Percentiles rank a stretch among this genome's conserved stretches.
Conservation (phyloP, 2,329 filamentous ascomycete species). For the Colletotrichum tropicicola region DNA sequence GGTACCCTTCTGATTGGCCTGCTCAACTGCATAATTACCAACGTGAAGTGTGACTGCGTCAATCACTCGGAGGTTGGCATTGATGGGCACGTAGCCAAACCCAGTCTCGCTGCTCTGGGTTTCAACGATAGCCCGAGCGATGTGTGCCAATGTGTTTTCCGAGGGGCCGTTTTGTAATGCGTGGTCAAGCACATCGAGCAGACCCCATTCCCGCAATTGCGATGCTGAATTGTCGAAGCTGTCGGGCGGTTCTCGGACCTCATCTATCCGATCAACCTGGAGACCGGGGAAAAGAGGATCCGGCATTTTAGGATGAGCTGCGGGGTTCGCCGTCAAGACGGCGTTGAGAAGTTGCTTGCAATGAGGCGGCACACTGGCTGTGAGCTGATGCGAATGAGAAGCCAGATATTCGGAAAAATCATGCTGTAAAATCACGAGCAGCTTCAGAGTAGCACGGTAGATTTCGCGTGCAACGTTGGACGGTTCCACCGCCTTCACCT, state of each 20-base stretch:
- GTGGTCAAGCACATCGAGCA: constrained; percentile 68
- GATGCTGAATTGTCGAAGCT: constrained; percentile 70
- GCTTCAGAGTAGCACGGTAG: constrained; percentile 84
- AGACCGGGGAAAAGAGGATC: constrained; percentile 78
- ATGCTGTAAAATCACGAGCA: constrained; percentile 87
- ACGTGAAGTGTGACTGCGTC: constrained; percentile 88
- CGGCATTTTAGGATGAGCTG: constrained; percentile 72
- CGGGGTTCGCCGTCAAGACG: constrained; percentile 82
- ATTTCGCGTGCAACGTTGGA: constrained; percentile 79
- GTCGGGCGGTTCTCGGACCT: constrained; percentile 73
- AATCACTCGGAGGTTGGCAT: constrained; percentile 75
- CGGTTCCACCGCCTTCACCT: constrained; percentile 78
- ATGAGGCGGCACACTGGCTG: constrained; percentile 81
- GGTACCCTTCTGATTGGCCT: constrained; percentile 65
- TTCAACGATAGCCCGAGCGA: constrained; percentile 77
- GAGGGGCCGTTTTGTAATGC: constrained; percentile 69
- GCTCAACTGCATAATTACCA: constrained; percentile 75
- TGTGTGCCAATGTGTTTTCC: constrained; percentile 78
- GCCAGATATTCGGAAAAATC: constrained; percentile 95
- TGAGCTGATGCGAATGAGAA: constrained; percentile 85
- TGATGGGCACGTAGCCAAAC: constrained; percentile 73
- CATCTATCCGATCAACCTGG: constrained; percentile 80
- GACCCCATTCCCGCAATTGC: constrained; percentile 62
- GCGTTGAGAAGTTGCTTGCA: constrained; percentile 90
- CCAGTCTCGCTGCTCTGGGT: constrained; percentile 66